Evolutionary conservation across 768 basidiomycete species (phyloP), one percentile per base, ranked within the genome.

Genomic region (Tremella fuciformis): DNA sequence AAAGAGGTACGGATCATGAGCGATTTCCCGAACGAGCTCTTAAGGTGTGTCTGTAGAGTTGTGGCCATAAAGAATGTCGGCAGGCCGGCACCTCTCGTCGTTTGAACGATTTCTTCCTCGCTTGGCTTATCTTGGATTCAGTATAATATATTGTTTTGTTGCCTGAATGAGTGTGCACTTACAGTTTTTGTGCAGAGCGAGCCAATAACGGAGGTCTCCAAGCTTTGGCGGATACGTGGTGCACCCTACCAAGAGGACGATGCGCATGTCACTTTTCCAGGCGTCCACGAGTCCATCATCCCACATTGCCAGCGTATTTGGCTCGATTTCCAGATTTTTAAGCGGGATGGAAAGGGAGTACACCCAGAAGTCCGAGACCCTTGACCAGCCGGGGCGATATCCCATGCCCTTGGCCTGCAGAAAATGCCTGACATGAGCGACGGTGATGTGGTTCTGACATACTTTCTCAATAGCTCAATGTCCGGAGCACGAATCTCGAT

Each of bases 301-400:
- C 68, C 68, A 70, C 55, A 70, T 70, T 2, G 59, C 65, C 9
- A 70, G 51, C 7, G 55, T 54, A 34, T 66, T 70, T 16, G 68
- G 68, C 41, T 66, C 68, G 26, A 70, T 62, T 0, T 55, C 47
- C 19, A 70, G 46, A 55, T 57, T 60, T 25, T 64, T 66, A 22
- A 66, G 44, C 0, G 68, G 68, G 22, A 70, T 65, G 1, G 68
- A 70, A 21, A 62, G 59, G 3, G 68, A 66, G 51, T 62, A 50
- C 39, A 65, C 67, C 68, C 65, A 66, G 24, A 62, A 64, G 40
- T 66, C 68, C 13, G 68, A 66, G 0, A 70, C 65, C 42, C 26
- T 22, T 4, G 68, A 64, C 6, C 65, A 37, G 7, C 68, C 68
- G 11, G 68, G 68, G 48, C 68, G 53, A 50, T 66, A 70, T 4